These are phyloP conservation scores for Aspergillus ruber DNA, from an alignment of 2,329 filamentous ascomycete genomes.

Conservation along the genomic window DNA sequence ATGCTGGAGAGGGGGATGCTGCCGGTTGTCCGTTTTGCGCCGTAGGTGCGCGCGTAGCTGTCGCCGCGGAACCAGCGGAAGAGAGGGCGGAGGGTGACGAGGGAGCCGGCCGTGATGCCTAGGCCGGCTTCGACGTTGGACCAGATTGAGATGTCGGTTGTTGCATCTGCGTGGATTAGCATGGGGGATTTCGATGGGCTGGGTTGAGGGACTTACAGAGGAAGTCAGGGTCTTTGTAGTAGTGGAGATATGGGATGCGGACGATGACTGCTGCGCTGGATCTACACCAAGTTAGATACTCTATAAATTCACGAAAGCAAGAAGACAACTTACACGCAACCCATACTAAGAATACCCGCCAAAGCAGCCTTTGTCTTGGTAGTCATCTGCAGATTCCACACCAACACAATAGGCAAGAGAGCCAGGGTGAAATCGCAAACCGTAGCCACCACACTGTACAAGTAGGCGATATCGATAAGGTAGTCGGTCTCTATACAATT, in stretches of 20 bases:
- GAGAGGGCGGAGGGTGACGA: slow-evolving; percentile 46
- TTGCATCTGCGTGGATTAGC: slow-evolving; percentile 19
- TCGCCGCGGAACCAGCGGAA: slow-evolving; percentile 34
- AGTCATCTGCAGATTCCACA: slow-evolving; percentile 52
- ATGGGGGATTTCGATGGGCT: neutral
- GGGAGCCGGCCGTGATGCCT: slow-evolving; percentile 41
- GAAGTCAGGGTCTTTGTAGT: slow-evolving; percentile 26
- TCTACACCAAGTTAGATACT: slow-evolving; percentile 21
- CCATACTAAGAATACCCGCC: slow-evolving; percentile 50
- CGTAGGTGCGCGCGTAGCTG: slow-evolving; percentile 18
- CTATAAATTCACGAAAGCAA: neutral
- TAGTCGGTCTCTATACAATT: slow-evolving; percentile 40
- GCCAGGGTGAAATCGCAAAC: slow-evolving; percentile 48
- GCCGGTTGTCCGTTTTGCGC: slow-evolving; percentile 16
- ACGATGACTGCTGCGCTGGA: slow-evolving; percentile 32
- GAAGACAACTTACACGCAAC: slow-evolving; percentile 39
- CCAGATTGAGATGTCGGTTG: slow-evolving; percentile 35
- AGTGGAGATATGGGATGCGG: slow-evolving; percentile 29
- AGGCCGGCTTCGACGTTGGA: slow-evolving; percentile 34
- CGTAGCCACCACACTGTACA: slow-evolving; percentile 45
- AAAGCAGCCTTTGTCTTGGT: slow-evolving; percentile 47
- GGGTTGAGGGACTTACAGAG: slow-evolving; percentile 22
- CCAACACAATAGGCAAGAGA: slow-evolving; percentile 50
- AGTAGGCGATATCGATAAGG: slow-evolving; percentile 48
- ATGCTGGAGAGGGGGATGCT: slow-evolving; percentile 28